These are phyloP conservation scores for Pholiota microspora DNA, from an alignment of 768 basidiomycete species.

Conservation along the genomic window DNA sequence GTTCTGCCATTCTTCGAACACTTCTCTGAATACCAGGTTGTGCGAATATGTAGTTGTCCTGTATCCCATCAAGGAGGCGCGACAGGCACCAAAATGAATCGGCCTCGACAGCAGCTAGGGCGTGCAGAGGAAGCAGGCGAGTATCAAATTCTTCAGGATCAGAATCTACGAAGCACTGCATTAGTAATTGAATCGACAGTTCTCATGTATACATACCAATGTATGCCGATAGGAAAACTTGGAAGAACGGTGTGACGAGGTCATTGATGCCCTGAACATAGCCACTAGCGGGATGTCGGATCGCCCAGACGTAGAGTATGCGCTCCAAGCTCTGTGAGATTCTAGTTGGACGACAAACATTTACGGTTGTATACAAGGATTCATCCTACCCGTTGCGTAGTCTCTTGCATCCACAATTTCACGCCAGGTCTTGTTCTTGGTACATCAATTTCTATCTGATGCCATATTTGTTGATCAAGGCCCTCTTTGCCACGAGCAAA, in stretches of 20 bases:
- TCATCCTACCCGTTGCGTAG: conserved; percentile 78
- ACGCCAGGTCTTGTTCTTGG: conserved; percentile 93
- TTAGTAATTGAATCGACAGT: background rate
- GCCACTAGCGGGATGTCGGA: conserved; percentile 96
- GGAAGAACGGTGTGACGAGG: conserved; percentile 95
- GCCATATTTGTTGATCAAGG: conserved; percentile 97
- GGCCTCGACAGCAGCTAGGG: conserved; percentile 87
- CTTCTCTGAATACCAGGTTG: conserved; percentile 96
- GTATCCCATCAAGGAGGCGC: conserved; percentile 92
- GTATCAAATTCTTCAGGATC: conserved; percentile 92
- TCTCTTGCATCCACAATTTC: conserved; percentile 84
- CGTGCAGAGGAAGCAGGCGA: conserved; percentile 60
- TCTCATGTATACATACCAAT: conserved; percentile 54
- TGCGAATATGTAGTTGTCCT: conserved; percentile 95
- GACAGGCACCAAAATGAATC: conserved; percentile 99
- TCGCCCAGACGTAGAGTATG: conserved; percentile 98
- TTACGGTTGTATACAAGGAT: background rate
- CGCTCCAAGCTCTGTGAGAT: conserved; percentile 79
- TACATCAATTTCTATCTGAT: conserved; percentile 98
- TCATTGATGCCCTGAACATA: conserved; percentile 99
- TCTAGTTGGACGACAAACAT: conserved; percentile 11
- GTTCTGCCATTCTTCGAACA: conserved; percentile 90
- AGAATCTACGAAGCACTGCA: conserved; percentile 54
- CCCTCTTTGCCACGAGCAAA: conserved; percentile 85
- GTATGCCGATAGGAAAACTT: conserved; percentile 94